A percentile compares a stretch with the other conserved stretches of the same genome.
Conservation (phyloP, 2,329 filamentous ascomycete species). For the Cryphonectria japonica region DNA sequence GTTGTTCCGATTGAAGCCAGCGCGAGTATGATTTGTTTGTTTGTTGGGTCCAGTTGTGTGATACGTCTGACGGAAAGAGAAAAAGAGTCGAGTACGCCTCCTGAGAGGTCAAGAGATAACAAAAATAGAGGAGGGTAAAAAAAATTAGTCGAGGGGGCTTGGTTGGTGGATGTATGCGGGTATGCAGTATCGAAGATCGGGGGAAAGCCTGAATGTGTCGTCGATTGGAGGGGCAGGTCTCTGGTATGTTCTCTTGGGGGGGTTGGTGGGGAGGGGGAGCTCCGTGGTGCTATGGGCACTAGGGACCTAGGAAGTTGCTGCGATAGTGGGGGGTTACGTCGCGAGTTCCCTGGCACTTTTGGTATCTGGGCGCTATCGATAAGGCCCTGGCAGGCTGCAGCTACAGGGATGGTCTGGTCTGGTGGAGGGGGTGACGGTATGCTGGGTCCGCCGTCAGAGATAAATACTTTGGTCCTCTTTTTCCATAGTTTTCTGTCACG, state of each 20-base stretch:
- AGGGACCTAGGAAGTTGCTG: neutral
- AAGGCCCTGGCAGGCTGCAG: constrained; percentile 14
- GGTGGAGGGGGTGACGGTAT: constrained; percentile 1
- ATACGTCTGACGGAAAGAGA: neutral
- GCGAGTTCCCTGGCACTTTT: neutral
- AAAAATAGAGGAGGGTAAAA: neutral
- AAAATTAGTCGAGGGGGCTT: neutral
- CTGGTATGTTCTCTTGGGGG: constrained; percentile 1
- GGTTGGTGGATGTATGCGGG: neutral
- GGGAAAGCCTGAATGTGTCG: constrained; percentile 1
- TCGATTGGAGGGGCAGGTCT: constrained; percentile 12
- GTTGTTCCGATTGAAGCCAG: no score
- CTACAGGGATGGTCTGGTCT: constrained; percentile 4
- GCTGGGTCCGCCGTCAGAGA: constrained; percentile 12
- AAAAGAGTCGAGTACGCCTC: neutral
- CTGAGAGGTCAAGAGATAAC: neutral
- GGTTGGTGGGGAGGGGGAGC: neutral
- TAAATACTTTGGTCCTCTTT: neutral
- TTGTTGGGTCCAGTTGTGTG: neutral
- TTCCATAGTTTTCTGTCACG: neutral
- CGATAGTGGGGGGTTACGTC: constrained; percentile 1
- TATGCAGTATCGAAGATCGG: neutral
- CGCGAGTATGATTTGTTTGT: neutral
- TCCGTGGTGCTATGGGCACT: neutral
- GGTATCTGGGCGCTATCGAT: constrained; percentile 21